Conservation (phyloP, 768 basidiomycete genomes). For the Leccinum obscurum region DNA sequence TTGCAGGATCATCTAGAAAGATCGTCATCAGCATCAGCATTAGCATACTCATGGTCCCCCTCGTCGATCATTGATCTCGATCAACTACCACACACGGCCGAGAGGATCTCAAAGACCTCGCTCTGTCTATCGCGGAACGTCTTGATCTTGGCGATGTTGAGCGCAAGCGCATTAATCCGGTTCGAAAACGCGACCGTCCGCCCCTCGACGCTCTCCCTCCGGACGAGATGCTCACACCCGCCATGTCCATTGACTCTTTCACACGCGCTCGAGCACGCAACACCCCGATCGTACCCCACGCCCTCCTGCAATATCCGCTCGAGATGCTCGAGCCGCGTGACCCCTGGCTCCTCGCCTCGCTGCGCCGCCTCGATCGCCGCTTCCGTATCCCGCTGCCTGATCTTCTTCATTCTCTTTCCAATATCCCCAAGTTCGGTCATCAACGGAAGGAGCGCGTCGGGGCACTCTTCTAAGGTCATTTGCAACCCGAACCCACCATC, state of each 20-base stretch:
- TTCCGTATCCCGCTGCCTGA: conserved; percentile 55
- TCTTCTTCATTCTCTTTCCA: conserved; percentile 46
- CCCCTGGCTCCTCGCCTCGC: conserved; percentile 35
- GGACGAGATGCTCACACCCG: conserved; percentile 27
- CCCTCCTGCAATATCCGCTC: conserved; percentile 57
- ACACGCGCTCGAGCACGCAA: neutral
- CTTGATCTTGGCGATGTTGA: conserved; percentile 67
- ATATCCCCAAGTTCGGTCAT: conserved; percentile 65
- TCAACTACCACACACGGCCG: conserved; percentile 24
- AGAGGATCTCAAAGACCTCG: conserved; percentile 62
- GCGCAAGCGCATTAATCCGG: conserved; percentile 69
- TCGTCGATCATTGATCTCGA: conserved; percentile 1
- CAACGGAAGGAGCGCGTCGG: conserved; percentile 60
- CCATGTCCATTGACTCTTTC: neutral
- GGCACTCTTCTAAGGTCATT: conserved; percentile 62
- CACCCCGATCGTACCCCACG: conserved; percentile 40
- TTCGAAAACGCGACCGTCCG: conserved; percentile 73
- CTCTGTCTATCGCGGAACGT: conserved; percentile 74
- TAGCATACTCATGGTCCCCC: neutral
- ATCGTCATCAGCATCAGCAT: neutral
- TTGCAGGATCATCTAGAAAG: neutral
- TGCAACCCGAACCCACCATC: conserved; percentile 50
- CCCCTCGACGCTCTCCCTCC: conserved; percentile 57
- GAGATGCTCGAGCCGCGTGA: conserved; percentile 60
- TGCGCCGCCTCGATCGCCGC: conserved; percentile 44